A percentile compares a stretch with the other conserved stretches of the same genome.
Conservation (phyloP, 208 protist genomes). For the Trypanosoma rangeli region DNA sequence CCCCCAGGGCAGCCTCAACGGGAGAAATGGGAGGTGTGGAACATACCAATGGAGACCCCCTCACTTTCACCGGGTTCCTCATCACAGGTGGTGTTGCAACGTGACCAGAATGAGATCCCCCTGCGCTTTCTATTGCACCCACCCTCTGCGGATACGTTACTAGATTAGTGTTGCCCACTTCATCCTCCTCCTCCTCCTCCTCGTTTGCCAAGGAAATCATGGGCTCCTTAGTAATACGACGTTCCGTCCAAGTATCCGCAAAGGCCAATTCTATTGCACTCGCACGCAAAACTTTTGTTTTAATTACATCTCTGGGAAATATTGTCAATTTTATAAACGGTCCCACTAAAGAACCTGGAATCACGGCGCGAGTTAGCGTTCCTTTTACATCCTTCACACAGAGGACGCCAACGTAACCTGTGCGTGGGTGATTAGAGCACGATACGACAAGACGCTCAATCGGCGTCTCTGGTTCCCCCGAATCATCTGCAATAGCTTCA, state of each 20-base stretch:
- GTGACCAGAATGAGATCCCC: neutral
- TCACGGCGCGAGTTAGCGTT: conserved; percentile 1
- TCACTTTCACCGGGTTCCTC: neutral
- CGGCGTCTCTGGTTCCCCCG: neutral
- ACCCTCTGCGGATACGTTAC: neutral
- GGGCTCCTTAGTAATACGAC: conserved; percentile 24
- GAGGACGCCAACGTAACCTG: conserved; percentile 27
- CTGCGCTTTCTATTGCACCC: neutral
- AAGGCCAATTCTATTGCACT: conserved; percentile 18
- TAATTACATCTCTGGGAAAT: conserved; percentile 13
- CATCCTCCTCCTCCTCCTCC: neutral
- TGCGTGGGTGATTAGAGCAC: conserved; percentile 28
- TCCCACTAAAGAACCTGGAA: conserved; percentile 23
- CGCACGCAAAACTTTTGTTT: conserved; percentile 12
- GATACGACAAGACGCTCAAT: conserved; percentile 25
- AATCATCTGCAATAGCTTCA: conserved; percentile 1
- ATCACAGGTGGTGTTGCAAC: neutral
- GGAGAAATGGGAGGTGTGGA: conserved; percentile 15
- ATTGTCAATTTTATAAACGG: conserved; percentile 27
- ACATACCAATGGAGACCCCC: neutral
- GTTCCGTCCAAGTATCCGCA: conserved; percentile 29
- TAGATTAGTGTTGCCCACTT: neutral
- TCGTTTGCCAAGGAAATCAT: neutral
- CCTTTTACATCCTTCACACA: conserved; percentile 17
- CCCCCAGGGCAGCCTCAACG: conserved; percentile 10